Evolutionary conservation across 2,329 filamentous ascomycete species (phyloP), one percentile per base, ranked within the genome.

Genomic region (Exophiala sp.): DNA sequence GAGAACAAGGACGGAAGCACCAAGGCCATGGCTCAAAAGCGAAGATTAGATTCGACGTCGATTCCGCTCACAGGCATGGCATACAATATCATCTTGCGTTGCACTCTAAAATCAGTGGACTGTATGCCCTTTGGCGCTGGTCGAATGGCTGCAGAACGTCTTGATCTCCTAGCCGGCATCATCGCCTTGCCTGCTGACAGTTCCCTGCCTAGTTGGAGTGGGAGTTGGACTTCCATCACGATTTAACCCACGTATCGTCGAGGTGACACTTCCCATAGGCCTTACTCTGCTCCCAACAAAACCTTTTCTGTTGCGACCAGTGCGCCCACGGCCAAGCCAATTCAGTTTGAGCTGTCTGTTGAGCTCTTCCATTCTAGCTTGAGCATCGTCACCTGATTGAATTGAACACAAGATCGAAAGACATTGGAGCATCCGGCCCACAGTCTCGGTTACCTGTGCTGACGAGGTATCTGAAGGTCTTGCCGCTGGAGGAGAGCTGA

Each of bases 341-440:
- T 99, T 99, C 65, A 96, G 84, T 73, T 97, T 99, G 57, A 99
- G 76, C 63, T 94, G 85, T 66, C 89, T 87, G 53, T 87, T 90
- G 58, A 99, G 75, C 65, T 91, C 83, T 58, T 92, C 87, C 65
- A 97, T 87, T 71, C 87, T 89, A 52, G 80, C 81, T 67, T 92
- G 89, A 1, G 83, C 80, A 35, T 87, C 84, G 60, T 95, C 89
- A 8, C 81, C 82, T 1, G 79, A 83, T 65, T 83, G 86, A 10
- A 95, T 82, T 58, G 85, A 86, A 2, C 89, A 88, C 18, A 99
- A 77, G 6, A 99, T 91, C 68, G 87, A 92, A 71, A 97, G 87
- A 70, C 94, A 99, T 74, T 99, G 94, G 59, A 99, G 77, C 89
- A 99, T 95, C 47, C 92, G 80, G 0, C 91, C 94, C 1, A 96